Conservation (phyloP, 345 rosid genomes). For the Erodium maritimum region DNA sequence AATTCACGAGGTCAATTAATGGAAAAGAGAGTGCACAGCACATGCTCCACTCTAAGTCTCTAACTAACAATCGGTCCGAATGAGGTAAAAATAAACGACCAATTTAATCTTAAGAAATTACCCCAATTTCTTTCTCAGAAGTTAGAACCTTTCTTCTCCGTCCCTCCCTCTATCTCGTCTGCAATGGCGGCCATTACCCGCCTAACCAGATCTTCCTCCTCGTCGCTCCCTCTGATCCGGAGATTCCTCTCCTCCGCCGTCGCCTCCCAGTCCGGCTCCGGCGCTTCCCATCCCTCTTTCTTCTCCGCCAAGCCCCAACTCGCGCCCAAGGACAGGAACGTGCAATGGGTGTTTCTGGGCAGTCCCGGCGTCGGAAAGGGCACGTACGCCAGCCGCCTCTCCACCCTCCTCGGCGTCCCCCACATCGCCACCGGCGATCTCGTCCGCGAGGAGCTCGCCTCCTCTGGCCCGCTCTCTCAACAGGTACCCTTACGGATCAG, state of each 20-base stretch:
- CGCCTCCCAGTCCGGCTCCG: background rate
- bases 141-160: background rate
- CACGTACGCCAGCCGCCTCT: conserved; percentile 91
- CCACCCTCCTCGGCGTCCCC: conserved; percentile 67
- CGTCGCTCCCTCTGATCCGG: no score
- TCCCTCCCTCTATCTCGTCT: conserved; percentile 6
- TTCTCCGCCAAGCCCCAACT: conserved; percentile 13
- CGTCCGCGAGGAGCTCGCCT: conserved; percentile 76
- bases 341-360: conserved; percentile 94
- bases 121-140: no score
- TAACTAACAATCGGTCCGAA: no score
- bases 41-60: no score
- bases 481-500: conserved; percentile 27
- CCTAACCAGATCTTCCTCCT: conserved; percentile 23
- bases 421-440: conserved; percentile 98
- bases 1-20: no score
- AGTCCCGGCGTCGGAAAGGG: conserved; percentile 97
- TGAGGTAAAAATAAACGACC: no score
- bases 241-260: conserved; percentile 7
- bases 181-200: conserved; percentile 45
- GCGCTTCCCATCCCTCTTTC: conserved; percentile 8
- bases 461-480: conserved; percentile 59
- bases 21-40: no score
- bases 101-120: no score
- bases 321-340: conserved; percentile 40